Base-by-base conservation (phyloP, 495 filamentous ascomycete species). In the Penicillium angulare region DNA sequence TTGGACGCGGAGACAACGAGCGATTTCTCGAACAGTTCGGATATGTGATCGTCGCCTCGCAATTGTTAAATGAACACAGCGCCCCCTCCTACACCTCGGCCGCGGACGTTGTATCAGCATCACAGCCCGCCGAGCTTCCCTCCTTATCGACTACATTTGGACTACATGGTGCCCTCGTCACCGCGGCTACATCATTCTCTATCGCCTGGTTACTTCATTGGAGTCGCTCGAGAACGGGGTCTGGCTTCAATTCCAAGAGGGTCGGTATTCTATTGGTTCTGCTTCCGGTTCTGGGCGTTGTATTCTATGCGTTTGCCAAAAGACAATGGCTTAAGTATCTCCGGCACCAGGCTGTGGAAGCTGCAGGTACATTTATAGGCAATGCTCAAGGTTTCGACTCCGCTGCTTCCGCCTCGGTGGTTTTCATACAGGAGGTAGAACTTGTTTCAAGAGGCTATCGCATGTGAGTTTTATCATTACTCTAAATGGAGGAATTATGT, bases 381-480 rank as follows among this genome's bases (percentile, higher is more conserved):
- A 84, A 81, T 54, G 83, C 90, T 32, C 92, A 93, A 55, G 84
- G 87, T 18, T 90, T 95, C 53, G 91, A 97, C 66, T 81, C 85
- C 24, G 85, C 88, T 24, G 86, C 82, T 27, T 86, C 86, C 44
- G 84, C 90, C 21, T 87, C 90, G 2, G 75, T 98, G 26, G 86
- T 86, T 26, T 81, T 97, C 43, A 87, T 98, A 51, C 92, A 97
- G 71, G 93, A 98, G 66, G 92, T 97, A 16, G 93, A 97, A 69
- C 77, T 97, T 42, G 92, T 97, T 10, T 92, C 92, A 32, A 82
- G 92, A 57, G 93, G 93, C 42, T 98, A 97, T 66, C 81, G 88
- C 65, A 82, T 98, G 89, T 92, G 71, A 74, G 84, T 31, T 29
- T 10, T 12, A 7, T 31, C 27, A 6, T 1, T 9, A 31, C 5